Base-by-base conservation (phyloP, 2,329 filamentous ascomycete species). In the Neofusicoccum laricinum region DNA sequence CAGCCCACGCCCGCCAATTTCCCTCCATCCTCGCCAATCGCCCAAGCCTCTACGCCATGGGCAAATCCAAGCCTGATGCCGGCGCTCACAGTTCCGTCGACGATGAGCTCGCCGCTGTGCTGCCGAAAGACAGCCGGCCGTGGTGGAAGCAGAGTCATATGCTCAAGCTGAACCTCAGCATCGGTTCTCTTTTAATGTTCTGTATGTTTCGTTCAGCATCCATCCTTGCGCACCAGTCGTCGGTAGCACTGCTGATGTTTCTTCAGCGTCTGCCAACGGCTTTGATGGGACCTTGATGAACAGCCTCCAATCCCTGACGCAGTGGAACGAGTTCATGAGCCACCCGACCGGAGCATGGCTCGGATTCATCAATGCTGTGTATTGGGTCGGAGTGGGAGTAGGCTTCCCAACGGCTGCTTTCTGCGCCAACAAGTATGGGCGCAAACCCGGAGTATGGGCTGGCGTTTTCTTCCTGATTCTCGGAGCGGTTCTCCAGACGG, bases 341-440 rank as follows among this genome's bases (percentile, higher is more conserved):
- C 30, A 71, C 49, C 70, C 69, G 2, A 67, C 66, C n/a, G 66
- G 64, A 7, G 66, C 66, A 3, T 67, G 67, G 63, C 66, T 66
- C 25, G 68, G 68, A 48, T 67, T 71, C 25, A 69, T 72, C 62
- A 69, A 66, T 19, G 67, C 68, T 19, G 69, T 71, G 48, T 69
- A 70, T 66, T 71, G 68, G 53, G 48, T 71, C 2, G 70, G 69
- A 59, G 70, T 69, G 8, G 63, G 70, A 19, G 48, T 68, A 40
- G 67, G 66, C 55, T 65, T 72, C n/a, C 70, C 70, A 2, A 59
- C 68, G 15, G 69, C 68, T 38, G 68, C 69, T 8, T 71, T 70
- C 58, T 68, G 70, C 58, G 70, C 70, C n/a, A 70, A 72, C 64
- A 66, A 64, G 14, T 57, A 71, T 43, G 70, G 70, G 43, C 67